A percentile compares a stretch with the other conserved stretches of the same genome.
Conservation (phyloP, 345 rosid genomes). For the Physaria fendleri region DNA sequence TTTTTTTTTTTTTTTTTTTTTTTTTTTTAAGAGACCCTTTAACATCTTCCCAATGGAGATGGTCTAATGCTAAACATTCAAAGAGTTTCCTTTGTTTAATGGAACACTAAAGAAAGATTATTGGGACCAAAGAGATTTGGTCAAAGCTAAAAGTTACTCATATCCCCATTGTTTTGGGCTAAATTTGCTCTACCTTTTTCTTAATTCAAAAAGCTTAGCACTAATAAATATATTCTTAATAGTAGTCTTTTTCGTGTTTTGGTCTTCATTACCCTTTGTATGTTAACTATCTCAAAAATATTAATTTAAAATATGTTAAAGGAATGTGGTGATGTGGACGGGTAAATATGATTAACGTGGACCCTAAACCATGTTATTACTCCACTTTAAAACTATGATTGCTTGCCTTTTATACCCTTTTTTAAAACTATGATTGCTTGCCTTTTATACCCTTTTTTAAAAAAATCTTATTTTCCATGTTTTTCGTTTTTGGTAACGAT, state of each 20-base stretch:
- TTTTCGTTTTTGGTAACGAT: neutral
- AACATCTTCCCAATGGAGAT: no score
- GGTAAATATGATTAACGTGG: conserved; percentile 46
- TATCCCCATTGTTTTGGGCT: conserved; percentile 23
- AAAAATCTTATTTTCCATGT: neutral
- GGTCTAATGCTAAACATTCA: neutral
- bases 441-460: neutral
- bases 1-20: no score
- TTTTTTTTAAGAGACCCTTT: no score
- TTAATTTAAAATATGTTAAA: conserved; percentile 2
- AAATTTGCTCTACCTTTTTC: conserved; percentile 15
- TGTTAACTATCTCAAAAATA: neutral
- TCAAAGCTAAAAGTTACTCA: conserved; percentile 17
- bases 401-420: neutral
- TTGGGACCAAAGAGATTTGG: conserved; percentile 18
- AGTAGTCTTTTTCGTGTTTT: no score
- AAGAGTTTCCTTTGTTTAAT: conserved; percentile 11
- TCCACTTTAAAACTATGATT: neutral
- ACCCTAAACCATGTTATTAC: conserved; percentile 25
- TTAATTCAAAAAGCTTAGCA: neutral
- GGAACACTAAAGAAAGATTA: conserved; percentile 19
- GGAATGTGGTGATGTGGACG: conserved; percentile 38
- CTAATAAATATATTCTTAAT: neutral
- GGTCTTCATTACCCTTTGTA: no score
- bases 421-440: no score